Conservation (phyloP, 768 basidiomycete species). For the Serendipita sp. region DNA sequence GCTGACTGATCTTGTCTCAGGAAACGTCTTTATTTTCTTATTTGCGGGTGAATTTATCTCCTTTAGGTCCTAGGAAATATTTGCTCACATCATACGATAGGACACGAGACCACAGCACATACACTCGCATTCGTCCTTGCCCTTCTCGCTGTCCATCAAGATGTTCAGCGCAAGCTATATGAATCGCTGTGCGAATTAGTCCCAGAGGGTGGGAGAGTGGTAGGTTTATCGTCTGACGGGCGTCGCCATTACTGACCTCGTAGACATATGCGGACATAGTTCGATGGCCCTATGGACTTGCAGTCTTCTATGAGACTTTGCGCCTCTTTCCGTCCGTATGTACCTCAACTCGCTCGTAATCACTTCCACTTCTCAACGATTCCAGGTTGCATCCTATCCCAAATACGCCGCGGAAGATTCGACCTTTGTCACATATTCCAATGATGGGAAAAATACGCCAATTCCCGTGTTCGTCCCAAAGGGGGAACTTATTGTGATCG, state of each 20-base stretch:
- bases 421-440: slow-evolving; percentile 11
- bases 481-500: background rate
- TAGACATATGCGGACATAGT: background rate
- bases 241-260: background rate
- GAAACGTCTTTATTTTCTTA: too few relatives aligned
- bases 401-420: slow-evolving; percentile 17
- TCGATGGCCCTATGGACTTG: background rate
- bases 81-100: background rate
- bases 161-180: slow-evolving; percentile 27
- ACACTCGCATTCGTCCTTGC: slow-evolving; percentile 32
- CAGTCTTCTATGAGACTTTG: background rate
- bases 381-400: slow-evolving; percentile 5
- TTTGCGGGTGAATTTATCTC: too few relatives aligned
- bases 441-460: slow-evolving; percentile 2
- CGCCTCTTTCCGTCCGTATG: background rate
- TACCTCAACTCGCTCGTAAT: background rate
- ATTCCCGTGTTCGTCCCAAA: background rate
- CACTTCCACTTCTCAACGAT: background rate
- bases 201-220: slow-evolving; percentile 22
- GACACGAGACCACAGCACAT: slow-evolving; percentile 27
- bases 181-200: slow-evolving; percentile 21
- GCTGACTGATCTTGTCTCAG: too few relatives aligned
- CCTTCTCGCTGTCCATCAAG: slow-evolving; percentile 36
- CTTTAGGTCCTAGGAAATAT: too few relatives aligned
- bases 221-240: slow-evolving; percentile 10